Base-by-base conservation (phyloP, 768 basidiomycete genomes). In the Mycena leptocephala region DNA sequence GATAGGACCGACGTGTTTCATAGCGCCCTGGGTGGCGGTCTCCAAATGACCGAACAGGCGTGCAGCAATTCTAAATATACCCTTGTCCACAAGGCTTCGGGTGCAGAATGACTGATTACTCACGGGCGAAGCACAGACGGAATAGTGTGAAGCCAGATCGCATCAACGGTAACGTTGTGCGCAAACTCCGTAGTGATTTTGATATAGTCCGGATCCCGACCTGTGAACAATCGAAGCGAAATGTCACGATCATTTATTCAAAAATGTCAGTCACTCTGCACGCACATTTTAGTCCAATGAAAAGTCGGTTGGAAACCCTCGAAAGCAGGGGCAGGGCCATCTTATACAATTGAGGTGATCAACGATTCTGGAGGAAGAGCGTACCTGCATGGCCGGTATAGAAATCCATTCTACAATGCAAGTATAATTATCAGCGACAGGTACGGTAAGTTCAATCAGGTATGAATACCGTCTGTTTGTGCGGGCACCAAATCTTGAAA, bases 401-500 rank as follows among this genome's bases (percentile, higher is more conserved):
- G 61, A 37, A 24, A 35, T 73, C 76, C 76, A 77, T 37, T 77
- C 76, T 77, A 22, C 32, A 48, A 35, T 20, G 20, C 28, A 22
- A 5, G 26, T 51, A 32, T n/a, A 37, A 37, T 6, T 37, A 37
- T 37, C 7, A 66, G 66, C 37, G 11, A 39, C 8, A 35, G 30
- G 8, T 14, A 26, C n/a, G 22, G 10, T 13, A 37, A 37, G 35
- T 3, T 22, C 8, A 20, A 16, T 51, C 1, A n/a, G 14, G 0
- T 4, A 51, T n/a, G 43, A 24, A 18, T 55, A 85, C 84, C 85
- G 67, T 85, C 77, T 5, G 78, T 78, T 61, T 32, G 68, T 8
- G 70, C 46, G 33, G 84, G 83, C n/a, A 92, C 82, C 35, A 83
- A 77, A 0, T 88, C 88, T 3, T 81, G 77, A 63, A 91, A 88